Conservation (phyloP, 805 yeast species). For the Candida tibetensis region DNA sequence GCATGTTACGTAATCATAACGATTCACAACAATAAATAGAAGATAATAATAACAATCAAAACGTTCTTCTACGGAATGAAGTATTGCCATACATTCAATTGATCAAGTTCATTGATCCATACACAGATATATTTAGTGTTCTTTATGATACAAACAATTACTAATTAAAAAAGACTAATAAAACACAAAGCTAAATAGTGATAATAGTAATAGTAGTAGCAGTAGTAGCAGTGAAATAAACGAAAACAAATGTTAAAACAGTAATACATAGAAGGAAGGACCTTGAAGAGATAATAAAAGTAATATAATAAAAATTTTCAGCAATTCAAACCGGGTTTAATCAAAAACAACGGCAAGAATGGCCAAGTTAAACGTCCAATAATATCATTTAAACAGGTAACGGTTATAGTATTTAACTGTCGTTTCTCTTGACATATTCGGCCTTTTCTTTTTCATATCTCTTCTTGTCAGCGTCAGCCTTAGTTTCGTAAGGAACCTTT, state of each 20-base stretch:
- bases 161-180: slow-evolving; percentile 9
- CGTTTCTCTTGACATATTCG: slow-evolving; percentile 55
- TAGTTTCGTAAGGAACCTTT: slow-evolving; percentile 85
- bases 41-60: too few species aligned
- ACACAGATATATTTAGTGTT: background rate
- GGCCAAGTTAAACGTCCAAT: too few species aligned
- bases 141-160: slow-evolving; percentile 7
- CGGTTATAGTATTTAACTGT: slow-evolving; percentile 11
- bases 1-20: background rate
- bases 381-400: background rate
- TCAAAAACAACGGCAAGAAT: too few species aligned
- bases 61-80: too few species aligned
- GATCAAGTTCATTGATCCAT: too few species aligned
- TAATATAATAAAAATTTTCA: background rate
- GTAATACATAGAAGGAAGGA: slow-evolving; percentile 2
- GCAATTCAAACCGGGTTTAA: too few species aligned
- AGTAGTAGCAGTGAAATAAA: slow-evolving; percentile 3
- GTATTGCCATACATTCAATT: too few species aligned
- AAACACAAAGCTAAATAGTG: slow-evolving; percentile 9
- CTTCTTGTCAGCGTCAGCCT: slow-evolving; percentile 95
- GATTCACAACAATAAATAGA: background rate
- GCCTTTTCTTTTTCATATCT: slow-evolving; percentile 97
- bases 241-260: slow-evolving; percentile 3
- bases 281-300: background rate
- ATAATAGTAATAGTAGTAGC: background rate